Conservation (phyloP, 345 rosid species). For the Citrus inodora region DNA sequence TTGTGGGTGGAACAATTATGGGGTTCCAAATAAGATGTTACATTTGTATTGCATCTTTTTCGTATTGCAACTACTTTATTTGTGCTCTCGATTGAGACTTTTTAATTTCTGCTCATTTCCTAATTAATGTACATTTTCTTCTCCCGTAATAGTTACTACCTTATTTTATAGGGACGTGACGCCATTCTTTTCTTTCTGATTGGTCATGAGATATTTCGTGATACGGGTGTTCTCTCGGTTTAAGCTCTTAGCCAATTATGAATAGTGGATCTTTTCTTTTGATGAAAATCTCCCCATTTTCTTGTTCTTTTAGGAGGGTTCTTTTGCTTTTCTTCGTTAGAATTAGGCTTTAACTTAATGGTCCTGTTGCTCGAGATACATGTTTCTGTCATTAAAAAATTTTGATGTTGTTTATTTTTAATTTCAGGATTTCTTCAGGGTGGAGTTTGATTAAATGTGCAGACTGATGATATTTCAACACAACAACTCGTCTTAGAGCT, state of each 20-base stretch:
- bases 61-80: not conserved
- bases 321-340: not conserved
- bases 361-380: not conserved
- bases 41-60: too few relatives aligned
- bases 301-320: not conserved
- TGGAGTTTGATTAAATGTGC: not conserved
- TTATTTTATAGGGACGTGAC: not conserved
- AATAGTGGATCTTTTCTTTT: not conserved
- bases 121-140: too few relatives aligned
- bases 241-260: not conserved
- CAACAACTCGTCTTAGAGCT: not conserved
- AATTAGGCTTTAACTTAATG: not conserved
- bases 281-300: not conserved
- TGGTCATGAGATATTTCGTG: not conserved
- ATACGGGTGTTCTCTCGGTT: not conserved
- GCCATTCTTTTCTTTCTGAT: not conserved
- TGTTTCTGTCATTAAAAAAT: not conserved
- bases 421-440: not conserved
- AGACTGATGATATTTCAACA: not conserved
- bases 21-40: too few relatives aligned
- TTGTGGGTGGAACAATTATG: not conserved
- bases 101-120: too few relatives aligned
- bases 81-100: not conserved
- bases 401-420: not conserved
- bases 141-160: not conserved